Evolutionary conservation across 2,329 filamentous ascomycete genomes (phyloP).

Genomic region (Pyricularia pennisetigena): DNA sequence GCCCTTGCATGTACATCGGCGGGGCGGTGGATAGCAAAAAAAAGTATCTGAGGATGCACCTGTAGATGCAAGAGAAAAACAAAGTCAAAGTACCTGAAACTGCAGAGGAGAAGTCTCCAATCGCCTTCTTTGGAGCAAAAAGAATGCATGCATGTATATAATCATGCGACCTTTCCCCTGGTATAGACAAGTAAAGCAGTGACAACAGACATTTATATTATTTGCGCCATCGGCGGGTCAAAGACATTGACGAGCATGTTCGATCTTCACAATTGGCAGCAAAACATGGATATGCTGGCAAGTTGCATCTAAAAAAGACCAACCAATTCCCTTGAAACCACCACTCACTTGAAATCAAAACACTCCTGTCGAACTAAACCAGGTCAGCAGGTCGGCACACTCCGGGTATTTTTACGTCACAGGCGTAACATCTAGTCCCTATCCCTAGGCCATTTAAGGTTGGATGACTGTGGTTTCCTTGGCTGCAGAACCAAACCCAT

Average conservation of each 20-base stretch:
- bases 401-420: constrained; percentile 2
- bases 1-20: background rate
- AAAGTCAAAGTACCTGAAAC: background rate
- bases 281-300: background rate
- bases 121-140: background rate
- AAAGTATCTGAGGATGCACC: background rate
- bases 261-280: background rate
- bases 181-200: background rate
- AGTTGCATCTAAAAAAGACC: background rate
- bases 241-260: background rate
- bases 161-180: background rate
- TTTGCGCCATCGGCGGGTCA: background rate
- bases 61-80: background rate
- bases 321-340: background rate
- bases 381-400: constrained; percentile 4
- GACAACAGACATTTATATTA: background rate
- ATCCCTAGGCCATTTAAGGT: background rate
- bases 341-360: background rate
- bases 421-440: background rate
- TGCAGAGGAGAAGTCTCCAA: background rate
- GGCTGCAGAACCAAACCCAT: background rate
- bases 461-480: background rate
- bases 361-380: background rate
- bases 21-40: background rate
- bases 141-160: background rate